A percentile compares a stretch with the other conserved stretches of the same genome.
Evolutionary conservation across 208 protist species (phyloP).

Genomic region (Paratrypanosoma confusum): DNA sequence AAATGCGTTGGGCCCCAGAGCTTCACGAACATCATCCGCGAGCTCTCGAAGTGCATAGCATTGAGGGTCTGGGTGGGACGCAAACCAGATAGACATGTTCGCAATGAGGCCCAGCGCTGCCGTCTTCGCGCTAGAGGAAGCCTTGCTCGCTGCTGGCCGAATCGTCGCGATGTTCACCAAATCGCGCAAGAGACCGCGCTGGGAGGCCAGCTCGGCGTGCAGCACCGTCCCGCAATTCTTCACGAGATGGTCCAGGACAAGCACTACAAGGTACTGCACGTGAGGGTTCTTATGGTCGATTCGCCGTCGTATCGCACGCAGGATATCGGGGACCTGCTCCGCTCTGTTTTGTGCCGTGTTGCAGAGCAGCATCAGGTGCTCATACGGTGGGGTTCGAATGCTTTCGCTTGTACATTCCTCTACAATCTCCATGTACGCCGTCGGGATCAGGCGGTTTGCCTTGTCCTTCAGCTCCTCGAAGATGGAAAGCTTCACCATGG

Average conservation of each 20-base stretch:
- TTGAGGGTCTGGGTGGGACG: slow-evolving; percentile 43
- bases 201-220: slow-evolving; percentile 49
- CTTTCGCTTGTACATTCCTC: slow-evolving; percentile 64
- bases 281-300: slow-evolving; percentile 44
- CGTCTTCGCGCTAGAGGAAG: slow-evolving; percentile 38
- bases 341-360: slow-evolving; percentile 43
- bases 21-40: slow-evolving; percentile 46
- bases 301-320: slow-evolving; percentile 67
- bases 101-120: slow-evolving; percentile 57
- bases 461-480: slow-evolving; percentile 66
- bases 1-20: slow-evolving; percentile 54
- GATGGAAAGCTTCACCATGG: slow-evolving; percentile 68
- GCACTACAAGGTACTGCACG: slow-evolving; percentile 59
- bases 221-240: slow-evolving; percentile 45
- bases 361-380: slow-evolving; percentile 65
- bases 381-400: slow-evolving; percentile 34
- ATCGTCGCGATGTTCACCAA: slow-evolving; percentile 47
- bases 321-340: slow-evolving; percentile 46
- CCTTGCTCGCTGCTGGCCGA: slow-evolving; percentile 26
- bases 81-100: slow-evolving; percentile 80
- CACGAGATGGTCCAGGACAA: slow-evolving; percentile 55
- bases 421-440: slow-evolving; percentile 64
- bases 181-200: slow-evolving; percentile 74
- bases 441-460: slow-evolving; percentile 56
- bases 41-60: slow-evolving; percentile 54